These are phyloP conservation scores for Xylaria sp. DNA, from an alignment of 2,329 filamentous ascomycete species.

Conservation along the genomic window DNA sequence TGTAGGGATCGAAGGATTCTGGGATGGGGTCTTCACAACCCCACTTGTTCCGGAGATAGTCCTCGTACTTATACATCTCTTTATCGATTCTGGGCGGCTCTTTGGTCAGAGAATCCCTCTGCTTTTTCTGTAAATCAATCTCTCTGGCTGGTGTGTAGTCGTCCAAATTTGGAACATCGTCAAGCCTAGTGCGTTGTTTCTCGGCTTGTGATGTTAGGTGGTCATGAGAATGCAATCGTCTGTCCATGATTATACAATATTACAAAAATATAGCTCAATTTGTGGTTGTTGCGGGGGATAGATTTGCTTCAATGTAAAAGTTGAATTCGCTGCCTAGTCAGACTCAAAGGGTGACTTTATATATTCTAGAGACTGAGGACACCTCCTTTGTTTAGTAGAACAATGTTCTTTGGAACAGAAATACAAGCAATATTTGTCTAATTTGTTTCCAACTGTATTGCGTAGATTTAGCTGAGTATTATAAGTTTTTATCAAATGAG, in stretches of 20 bases:
- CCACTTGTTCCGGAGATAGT: conserved; percentile 37
- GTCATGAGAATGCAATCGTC: background rate
- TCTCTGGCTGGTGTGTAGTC: conserved; percentile 23
- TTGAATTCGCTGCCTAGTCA: background rate
- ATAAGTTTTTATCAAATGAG: no score
- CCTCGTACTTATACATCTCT: conserved; percentile 18
- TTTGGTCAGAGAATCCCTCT: background rate
- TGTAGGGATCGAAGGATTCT: conserved; percentile 32
- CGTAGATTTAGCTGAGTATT: no score
- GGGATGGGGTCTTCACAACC: conserved; percentile 30
- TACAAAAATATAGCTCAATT: background rate
- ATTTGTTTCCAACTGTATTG: no score
- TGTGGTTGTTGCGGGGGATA: background rate
- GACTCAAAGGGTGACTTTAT: conserved; percentile 21
- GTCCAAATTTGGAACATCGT: background rate
- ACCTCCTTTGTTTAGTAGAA: conserved; percentile 25
- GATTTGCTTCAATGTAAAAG: background rate
- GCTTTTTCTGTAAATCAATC: background rate
- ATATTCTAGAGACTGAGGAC: conserved; percentile 5
- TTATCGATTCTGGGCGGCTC: conserved; percentile 4
- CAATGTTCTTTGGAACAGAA: conserved; percentile 15
- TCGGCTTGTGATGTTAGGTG: background rate
- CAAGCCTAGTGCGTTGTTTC: background rate
- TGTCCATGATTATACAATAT: background rate
- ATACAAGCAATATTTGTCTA: background rate